phyloP scores from a whole-genome alignment of 2,329 filamentous ascomycete genomes.

The Colletotrichum incanum region DNA sequence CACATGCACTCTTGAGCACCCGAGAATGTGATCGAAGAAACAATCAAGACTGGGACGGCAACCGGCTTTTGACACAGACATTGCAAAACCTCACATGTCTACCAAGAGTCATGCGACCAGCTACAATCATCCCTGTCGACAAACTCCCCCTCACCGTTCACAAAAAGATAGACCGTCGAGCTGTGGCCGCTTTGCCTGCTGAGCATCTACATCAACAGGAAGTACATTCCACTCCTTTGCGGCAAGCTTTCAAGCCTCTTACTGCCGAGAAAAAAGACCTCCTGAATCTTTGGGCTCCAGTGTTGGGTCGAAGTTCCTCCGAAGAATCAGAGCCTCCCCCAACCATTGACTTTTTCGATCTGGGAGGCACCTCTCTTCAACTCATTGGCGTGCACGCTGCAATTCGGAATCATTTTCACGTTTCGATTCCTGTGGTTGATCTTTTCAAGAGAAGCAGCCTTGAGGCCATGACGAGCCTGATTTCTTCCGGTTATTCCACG shows the following conservation, averaged over 20 bases:
- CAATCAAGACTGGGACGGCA: background rate
- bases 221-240: no score
- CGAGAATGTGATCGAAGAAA: background rate
- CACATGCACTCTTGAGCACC: constrained; percentile 48
- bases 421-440: constrained; percentile 51
- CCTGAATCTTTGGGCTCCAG: background rate
- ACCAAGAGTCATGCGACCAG: constrained; percentile 8
- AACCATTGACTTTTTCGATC: constrained; percentile 57
- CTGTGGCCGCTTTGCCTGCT: background rate
- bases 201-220: no score
- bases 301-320: background rate
- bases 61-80: no score
- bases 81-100: background rate
- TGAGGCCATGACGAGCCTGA: constrained; percentile 53
- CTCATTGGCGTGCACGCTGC: constrained; percentile 55
- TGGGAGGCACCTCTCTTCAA: constrained; percentile 60
- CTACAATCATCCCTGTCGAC: background rate
- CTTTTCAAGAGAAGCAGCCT: constrained; percentile 58
- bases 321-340: constrained; percentile 46
- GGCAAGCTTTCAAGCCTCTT: fast-evolving
- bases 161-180: constrained; percentile 7
- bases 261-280: constrained; percentile 1
- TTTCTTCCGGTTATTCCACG: constrained; percentile 47
- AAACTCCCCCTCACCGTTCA: background rate
- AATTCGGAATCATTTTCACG: constrained; percentile 53